Percentiles rank a stretch among this genome's conserved stretches.
phyloP scores from a whole-genome alignment of 2,329 filamentous ascomycete genomes.

The Mycosphaerella sp. region DNA sequence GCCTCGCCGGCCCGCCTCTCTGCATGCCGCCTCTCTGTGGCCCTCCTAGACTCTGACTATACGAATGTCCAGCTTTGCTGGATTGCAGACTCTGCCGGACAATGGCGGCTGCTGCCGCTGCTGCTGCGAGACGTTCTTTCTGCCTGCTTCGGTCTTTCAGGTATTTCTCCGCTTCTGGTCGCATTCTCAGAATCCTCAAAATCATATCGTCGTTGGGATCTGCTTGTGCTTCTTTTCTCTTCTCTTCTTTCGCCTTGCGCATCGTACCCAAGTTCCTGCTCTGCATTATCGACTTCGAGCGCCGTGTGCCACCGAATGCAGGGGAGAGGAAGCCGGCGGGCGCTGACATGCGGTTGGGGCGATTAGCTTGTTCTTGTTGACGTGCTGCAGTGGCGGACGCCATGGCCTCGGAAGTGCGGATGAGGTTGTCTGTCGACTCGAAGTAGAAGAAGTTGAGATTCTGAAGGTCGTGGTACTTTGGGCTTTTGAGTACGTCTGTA shows the following conservation, averaged over 20 bases:
- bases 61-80: constrained; percentile 15
- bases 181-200: constrained; percentile 85
- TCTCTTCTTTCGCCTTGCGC: constrained; percentile 92
- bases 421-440: constrained; percentile 80
- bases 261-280: constrained; percentile 92
- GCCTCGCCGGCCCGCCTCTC: constrained; percentile 13
- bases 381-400: constrained; percentile 78
- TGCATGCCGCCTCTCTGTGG: constrained; percentile 9
- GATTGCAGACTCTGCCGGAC: constrained; percentile 80
- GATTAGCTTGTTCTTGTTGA: constrained; percentile 49
- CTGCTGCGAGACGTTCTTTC: constrained; percentile 85
- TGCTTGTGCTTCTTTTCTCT: constrained; percentile 88
- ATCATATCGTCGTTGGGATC: constrained; percentile 99
- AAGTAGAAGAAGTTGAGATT: constrained; percentile 99
- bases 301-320: constrained; percentile 50
- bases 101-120: constrained; percentile 87
- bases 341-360: constrained; percentile 61
- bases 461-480: constrained; percentile 96
- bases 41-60: constrained; percentile 17
- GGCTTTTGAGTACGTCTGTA: constrained; percentile 84
- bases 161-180: constrained; percentile 81
- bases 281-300: constrained; percentile 69
- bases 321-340: constrained; percentile 47
- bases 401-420: constrained; percentile 95
- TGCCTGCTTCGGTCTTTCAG: constrained; percentile 86